Conservation (phyloP, 441 rosid species). For the Jatropha multifida region DNA sequence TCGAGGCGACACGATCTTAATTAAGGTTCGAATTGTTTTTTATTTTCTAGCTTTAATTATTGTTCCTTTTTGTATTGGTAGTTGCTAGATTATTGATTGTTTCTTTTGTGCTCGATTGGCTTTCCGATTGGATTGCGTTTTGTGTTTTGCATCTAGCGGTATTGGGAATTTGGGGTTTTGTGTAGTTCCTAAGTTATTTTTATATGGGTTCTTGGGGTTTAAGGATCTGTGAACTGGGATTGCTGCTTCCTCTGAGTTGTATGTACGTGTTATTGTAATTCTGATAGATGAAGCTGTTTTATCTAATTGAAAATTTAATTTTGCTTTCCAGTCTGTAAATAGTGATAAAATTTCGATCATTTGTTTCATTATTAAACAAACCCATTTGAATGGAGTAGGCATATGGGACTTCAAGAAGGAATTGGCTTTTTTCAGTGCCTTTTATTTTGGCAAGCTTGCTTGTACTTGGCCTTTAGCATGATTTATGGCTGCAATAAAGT, state of each 20-base stretch:
- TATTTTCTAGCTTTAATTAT: background rate
- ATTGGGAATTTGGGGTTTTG: background rate
- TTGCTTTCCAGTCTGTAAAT: too few relatives aligned
- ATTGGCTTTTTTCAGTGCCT: background rate
- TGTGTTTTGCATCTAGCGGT: background rate
- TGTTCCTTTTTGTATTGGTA: background rate
- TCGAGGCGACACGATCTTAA: constrained; percentile 80
- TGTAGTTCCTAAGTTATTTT: too few relatives aligned
- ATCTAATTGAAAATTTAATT: background rate
- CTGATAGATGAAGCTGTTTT: background rate
- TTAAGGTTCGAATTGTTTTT: constrained; percentile 50
- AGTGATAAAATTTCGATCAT: background rate
- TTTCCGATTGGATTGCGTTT: background rate
- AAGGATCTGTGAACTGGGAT: background rate
- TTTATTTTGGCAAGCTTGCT: background rate
- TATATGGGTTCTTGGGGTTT: constrained; percentile 2
- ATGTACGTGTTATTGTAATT: background rate
- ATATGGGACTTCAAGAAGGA: background rate
- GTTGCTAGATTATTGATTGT: background rate
- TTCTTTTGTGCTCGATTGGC: constrained; percentile 3
- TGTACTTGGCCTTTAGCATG: background rate
- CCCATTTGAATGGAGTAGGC: background rate
- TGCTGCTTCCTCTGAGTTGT: background rate
- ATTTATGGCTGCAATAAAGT: background rate
- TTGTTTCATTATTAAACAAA: background rate